These are phyloP conservation scores for Wallacemonas sp. DNA, from an alignment of 208 protist species.

Conservation along the genomic window DNA sequence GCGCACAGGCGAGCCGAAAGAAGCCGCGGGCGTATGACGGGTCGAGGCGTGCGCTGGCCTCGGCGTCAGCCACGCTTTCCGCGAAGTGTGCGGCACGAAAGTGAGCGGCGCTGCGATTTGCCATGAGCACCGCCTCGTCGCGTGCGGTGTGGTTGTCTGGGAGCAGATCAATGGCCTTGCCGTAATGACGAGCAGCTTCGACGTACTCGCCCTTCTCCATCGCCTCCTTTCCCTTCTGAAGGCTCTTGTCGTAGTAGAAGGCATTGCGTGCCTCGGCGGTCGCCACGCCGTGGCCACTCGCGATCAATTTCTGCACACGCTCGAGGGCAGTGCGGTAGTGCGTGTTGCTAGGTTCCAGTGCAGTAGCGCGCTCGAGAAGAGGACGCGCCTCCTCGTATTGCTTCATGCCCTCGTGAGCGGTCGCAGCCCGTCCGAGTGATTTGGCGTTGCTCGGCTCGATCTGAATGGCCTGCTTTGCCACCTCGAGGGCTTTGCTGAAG, in stretches of 20 bases:
- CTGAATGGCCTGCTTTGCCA: conserved; percentile 47
- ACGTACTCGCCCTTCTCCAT: conserved; percentile 65
- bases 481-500: conserved; percentile 51
- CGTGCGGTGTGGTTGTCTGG: conserved; percentile 20
- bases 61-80: conserved; percentile 65
- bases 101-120: conserved; percentile 79
- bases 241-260: conserved; percentile 81
- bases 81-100: conserved; percentile 42
- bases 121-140: conserved; percentile 57
- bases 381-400: conserved; percentile 65
- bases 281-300: conserved; percentile 40
- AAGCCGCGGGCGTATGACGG: conserved; percentile 69
- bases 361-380: conserved; percentile 39
- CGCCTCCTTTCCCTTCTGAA: conserved; percentile 67
- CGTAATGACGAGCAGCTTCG: conserved; percentile 77
- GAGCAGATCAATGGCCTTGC: conserved; percentile 72
- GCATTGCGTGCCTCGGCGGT: conserved; percentile 36
- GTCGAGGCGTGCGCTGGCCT: conserved; percentile 44
- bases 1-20: conserved; percentile 66
- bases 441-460: conserved; percentile 57
- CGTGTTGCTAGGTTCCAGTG: conserved; percentile 31
- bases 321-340: conserved; percentile 34
- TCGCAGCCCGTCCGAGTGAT: conserved; percentile 58
- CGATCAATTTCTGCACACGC: conserved; percentile 48
- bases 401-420: conserved; percentile 67